These are phyloP conservation scores for Globisporangium acanthophoron DNA, from an alignment of 352 stramenopile genomes.

Conservation along the genomic window DNA sequence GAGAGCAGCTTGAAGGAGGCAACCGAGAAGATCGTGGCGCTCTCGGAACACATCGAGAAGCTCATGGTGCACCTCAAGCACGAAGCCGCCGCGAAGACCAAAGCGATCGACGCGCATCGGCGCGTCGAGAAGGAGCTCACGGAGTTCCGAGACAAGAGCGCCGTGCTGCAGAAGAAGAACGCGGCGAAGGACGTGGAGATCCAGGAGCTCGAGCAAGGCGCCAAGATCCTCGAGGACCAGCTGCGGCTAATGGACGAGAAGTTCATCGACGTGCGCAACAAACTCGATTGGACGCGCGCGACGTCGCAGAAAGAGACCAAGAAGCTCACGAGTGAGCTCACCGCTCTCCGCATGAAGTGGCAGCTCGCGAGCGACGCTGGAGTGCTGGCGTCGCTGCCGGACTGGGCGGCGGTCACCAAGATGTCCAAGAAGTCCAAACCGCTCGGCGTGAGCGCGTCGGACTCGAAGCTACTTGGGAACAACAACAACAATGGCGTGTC, in stretches of 20 bases:
- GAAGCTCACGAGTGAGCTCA: slow-evolving; percentile 56
- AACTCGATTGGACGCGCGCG: slow-evolving; percentile 92
- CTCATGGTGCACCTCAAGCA: slow-evolving; percentile 96
- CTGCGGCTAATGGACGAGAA: slow-evolving; percentile 96
- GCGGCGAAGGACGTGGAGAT: slow-evolving; percentile 82
- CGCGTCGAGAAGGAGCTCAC: slow-evolving; percentile 76
- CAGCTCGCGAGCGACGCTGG: slow-evolving; percentile 61
- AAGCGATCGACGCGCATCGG: slow-evolving; percentile 69
- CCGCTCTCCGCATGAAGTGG: slow-evolving; percentile 67
- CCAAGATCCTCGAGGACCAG: slow-evolving; percentile 94
- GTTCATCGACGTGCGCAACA: slow-evolving; percentile 95
- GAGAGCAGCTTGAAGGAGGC: slow-evolving; percentile 58
- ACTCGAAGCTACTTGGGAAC: slow-evolving; percentile 27
- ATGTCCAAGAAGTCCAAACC: slow-evolving; percentile 29
- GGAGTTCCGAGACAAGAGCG: slow-evolving; percentile 56
- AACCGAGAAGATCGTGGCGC: slow-evolving; percentile 83
- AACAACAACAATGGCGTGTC: slow-evolving; percentile 17
- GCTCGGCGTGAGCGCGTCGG: slow-evolving; percentile 44
- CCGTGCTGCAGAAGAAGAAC: slow-evolving; percentile 73
- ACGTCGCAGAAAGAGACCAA: slow-evolving; percentile 83
- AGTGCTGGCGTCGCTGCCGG: slow-evolving; percentile 31
- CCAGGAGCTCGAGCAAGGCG: slow-evolving; percentile 89
- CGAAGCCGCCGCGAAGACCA: slow-evolving; percentile 91
- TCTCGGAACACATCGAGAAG: slow-evolving; percentile 96
- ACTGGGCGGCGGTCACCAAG: slow-evolving; percentile 32